phyloP scores from a whole-genome alignment of 2,329 filamentous ascomycete genomes.

The Teratosphaeria zuluensis region DNA sequence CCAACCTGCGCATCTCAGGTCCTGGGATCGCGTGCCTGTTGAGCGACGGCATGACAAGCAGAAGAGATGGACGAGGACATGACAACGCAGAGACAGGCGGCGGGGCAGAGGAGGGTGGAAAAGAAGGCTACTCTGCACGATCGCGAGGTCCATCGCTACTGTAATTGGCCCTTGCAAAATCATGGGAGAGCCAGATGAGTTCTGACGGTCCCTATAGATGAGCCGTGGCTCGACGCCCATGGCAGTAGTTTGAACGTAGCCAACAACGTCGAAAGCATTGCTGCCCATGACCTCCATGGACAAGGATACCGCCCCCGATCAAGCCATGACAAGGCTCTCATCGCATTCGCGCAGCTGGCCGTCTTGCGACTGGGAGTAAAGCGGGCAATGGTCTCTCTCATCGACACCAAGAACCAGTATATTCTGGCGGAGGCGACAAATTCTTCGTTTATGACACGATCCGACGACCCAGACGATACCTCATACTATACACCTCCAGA shows the following conservation, averaged over 20 bases:
- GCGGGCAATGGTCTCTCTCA: conserved; percentile 33
- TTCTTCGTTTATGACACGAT: background rate
- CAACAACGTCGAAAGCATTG: conserved; percentile 16
- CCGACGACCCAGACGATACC: background rate
- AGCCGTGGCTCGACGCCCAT: conserved; percentile 18
- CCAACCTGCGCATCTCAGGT: background rate
- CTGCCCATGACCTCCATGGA: conserved; percentile 12
- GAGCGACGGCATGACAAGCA: background rate
- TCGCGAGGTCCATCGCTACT: conserved; percentile 14
- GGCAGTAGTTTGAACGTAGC: conserved; percentile 16
- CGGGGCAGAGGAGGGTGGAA: background rate
- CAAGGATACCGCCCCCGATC: conserved; percentile 13
- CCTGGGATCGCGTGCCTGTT: background rate
- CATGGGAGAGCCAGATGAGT: too few species aligned
- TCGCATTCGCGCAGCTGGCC: conserved; percentile 27
- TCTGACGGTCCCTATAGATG: too few species aligned
- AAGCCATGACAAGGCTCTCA: conserved; percentile 22
- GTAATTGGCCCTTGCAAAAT: background rate
- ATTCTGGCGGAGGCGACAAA: conserved; percentile 4
- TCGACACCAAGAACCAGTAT: conserved; percentile 33
- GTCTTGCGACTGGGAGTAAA: conserved; percentile 27
- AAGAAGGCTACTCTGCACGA: conserved; percentile 7
- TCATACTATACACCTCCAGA: background rate
- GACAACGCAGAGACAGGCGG: background rate
- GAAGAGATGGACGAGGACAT: background rate